Evolutionary conservation across 257 asterid genomes (phyloP).

Genomic region (Ophiorrhiza pumila): DNA sequence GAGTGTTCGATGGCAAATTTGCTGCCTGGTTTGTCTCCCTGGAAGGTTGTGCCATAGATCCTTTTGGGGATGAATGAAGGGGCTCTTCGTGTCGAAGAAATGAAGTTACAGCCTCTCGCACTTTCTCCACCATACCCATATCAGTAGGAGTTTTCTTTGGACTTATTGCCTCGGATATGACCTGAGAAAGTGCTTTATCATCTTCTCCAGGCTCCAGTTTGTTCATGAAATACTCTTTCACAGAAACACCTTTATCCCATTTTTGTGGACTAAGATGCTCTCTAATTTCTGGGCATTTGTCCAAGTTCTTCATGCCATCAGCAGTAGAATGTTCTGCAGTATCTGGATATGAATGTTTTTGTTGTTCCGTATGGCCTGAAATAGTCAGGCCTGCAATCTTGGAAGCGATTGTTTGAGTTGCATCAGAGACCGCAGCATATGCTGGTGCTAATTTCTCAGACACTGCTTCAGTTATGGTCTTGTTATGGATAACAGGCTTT

Average conservation of each 20-base stretch:
- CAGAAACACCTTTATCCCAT: constrained; percentile 84
- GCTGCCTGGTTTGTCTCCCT: not conserved
- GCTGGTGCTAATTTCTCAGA: constrained; percentile 58
- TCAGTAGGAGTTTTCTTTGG: constrained; percentile 48
- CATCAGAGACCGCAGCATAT: constrained; percentile 51
- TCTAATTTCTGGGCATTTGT: constrained; percentile 24
- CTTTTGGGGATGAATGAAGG: constrained; percentile 21
- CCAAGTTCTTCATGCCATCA: constrained; percentile 15
- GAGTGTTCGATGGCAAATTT: constrained; percentile 5
- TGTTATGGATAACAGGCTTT: constrained; percentile 24
- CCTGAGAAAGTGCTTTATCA: constrained; percentile 84
- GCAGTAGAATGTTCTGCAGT: constrained; percentile 2
- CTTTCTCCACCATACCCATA: constrained; percentile 65
- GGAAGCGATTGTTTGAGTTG: constrained; percentile 52
- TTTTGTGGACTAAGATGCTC: constrained; percentile 36
- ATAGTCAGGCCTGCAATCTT: constrained; percentile 43
- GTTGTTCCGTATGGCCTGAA: constrained; percentile 26
- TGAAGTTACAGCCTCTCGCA: constrained; percentile 70
- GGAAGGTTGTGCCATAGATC: constrained; percentile 13
- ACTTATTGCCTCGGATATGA: constrained; percentile 76
- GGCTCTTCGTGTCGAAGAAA: constrained; percentile 54
- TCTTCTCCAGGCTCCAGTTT: constrained; percentile 92
- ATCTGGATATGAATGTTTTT: not conserved
- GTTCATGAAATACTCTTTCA: constrained; percentile 74
- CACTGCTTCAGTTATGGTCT: constrained; percentile 37